Percentiles rank a stretch among this genome's conserved stretches.
phyloP scores from a whole-genome alignment of 176 grass and related monocot genomes.

The Musa beccarii region DNA sequence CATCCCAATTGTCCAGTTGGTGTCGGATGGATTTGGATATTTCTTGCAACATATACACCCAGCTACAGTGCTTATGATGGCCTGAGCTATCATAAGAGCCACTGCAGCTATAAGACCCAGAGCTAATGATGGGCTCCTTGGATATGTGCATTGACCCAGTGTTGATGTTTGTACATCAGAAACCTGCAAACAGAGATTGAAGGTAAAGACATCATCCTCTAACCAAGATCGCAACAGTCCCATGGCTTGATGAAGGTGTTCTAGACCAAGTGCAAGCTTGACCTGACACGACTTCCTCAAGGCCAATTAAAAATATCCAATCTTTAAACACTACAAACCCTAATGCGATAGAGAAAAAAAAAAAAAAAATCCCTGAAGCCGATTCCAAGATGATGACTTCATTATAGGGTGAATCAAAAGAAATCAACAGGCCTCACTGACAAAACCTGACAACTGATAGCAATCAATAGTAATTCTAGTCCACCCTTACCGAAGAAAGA shows the following conservation, averaged over 20 bases:
- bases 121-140: slow-evolving; percentile 66
- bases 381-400: not conserved
- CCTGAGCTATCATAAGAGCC: slow-evolving; percentile 68
- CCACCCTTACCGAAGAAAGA: too few relatives aligned
- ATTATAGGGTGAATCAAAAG: not conserved
- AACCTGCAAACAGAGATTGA: slow-evolving; percentile 21
- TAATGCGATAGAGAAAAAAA: not conserved
- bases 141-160: slow-evolving; percentile 58
- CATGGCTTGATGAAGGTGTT: not conserved
- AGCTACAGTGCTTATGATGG: slow-evolving; percentile 67
- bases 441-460: not conserved
- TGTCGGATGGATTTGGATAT: slow-evolving; percentile 61
- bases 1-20: slow-evolving; percentile 84
- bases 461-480: not conserved
- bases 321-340: not conserved
- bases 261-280: not conserved
- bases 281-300: too few relatives aligned
- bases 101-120: slow-evolving; percentile 64
- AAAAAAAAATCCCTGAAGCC: not conserved
- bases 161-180: slow-evolving; percentile 45
- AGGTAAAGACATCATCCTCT: not conserved
- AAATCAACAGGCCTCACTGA: not conserved
- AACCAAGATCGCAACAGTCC: not conserved
- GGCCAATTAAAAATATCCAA: not conserved
- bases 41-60: slow-evolving; percentile 97